Conservation (phyloP, 305 asterid genomes). For the Fraxinus dipetala region DNA sequence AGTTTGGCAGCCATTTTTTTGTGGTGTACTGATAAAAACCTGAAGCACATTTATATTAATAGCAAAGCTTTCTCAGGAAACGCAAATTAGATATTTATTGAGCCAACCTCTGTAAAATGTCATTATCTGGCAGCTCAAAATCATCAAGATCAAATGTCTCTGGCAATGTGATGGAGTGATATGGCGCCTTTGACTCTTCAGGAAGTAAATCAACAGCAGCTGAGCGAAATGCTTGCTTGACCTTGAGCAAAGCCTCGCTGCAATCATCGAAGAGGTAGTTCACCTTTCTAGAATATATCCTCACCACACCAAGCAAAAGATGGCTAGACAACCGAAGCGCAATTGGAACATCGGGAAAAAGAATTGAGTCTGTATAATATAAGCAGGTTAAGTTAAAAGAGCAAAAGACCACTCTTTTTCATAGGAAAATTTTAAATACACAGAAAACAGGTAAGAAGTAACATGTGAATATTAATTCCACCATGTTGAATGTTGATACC, state of each 20-base stretch:
- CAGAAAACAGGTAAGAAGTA: neutral
- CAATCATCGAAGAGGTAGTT: conserved; percentile 95
- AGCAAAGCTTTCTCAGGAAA: conserved; percentile 16
- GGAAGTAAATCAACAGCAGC: conserved; percentile 97
- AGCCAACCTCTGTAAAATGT: conserved; percentile 77
- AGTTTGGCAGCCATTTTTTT: neutral
- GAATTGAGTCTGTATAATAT: conserved; percentile 70
- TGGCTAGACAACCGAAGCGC: conserved; percentile 97
- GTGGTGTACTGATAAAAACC: neutral
- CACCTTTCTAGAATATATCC: conserved; percentile 91
- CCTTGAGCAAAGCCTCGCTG: conserved; percentile 88
- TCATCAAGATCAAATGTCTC: conserved; percentile 99
- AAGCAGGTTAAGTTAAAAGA: conserved; percentile 21
- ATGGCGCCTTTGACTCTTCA: conserved; percentile 96
- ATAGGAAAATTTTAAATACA: neutral
- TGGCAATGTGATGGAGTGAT: conserved; percentile 94
- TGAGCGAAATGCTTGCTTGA: conserved; percentile 94
- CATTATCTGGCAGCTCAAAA: conserved; percentile 96
- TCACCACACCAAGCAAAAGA: conserved; percentile 96
- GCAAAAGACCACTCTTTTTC: neutral
- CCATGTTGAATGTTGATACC: neutral
- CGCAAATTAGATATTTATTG: neutral
- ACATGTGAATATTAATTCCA: neutral
- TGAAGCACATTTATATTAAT: conserved; percentile 6
- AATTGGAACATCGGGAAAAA: conserved; percentile 90